Base-by-base conservation (phyloP, 192 early-diverging fungal species). In the Coemansia guatemalensis region DNA sequence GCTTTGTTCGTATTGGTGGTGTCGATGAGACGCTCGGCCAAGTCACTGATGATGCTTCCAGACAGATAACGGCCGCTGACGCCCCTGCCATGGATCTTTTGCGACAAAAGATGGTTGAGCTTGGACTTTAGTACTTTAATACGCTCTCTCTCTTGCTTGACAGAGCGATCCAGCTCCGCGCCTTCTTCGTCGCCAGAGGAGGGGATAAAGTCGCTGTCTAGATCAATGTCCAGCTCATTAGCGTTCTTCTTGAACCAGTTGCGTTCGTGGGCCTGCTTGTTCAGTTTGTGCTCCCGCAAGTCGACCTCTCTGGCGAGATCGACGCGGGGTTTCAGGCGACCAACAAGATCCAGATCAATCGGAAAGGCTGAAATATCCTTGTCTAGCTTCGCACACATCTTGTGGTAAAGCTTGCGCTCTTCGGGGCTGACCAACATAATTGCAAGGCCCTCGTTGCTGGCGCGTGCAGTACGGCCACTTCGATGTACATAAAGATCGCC, bases 401-500 rank as follows among this genome's bases (percentile, higher is more conserved):
- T 90, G 60, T 88, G 84, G 77, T 95, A 96, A 25, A 90, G 65
- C 50, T 84, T 83, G 22, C 87, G 68, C 64, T 99, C 96, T 55
- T 94, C 87, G 21, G 96, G 94, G 25, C 89, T 87, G 62, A 86
- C 88, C 47, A 99, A 71, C 82, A 94, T 78, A 22, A 99, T 73
- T 33, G 86, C 88, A 23, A 96, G 75, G 59, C 96, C 96, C 57
- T 93, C 90, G 20, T 75, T 83, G 27, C 80, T 62, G n/a, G 90
- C 94, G 65, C 96, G 88, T 7, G 95, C 96, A 0, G 96, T 99
- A 65, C 96, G 88, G 47, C 96, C 96, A 68, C 88, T 89, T 9
- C 96, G 85, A 73, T 99, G 96, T 26, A 99, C 92, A 69, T 99
- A 99, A n/a, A 95, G 84, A 48, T 99, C 94, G 24, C 91, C 88